Evolutionary conservation across 2,329 filamentous ascomycete species (phyloP), one percentile per base, ranked within the genome.

Genomic region (Hymenoscyphus fraxineus): DNA sequence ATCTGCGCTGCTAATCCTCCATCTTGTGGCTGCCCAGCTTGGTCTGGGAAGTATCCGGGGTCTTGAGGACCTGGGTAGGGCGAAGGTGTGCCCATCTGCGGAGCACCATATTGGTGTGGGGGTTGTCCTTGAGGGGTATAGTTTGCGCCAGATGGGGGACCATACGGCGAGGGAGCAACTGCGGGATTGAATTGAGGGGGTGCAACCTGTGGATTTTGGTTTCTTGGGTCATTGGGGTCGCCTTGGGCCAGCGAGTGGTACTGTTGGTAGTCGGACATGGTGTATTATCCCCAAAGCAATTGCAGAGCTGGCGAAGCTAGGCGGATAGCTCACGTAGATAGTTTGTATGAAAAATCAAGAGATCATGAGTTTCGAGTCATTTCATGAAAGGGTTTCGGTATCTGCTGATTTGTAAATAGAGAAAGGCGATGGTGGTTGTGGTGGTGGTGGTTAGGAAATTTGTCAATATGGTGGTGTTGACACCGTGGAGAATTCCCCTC

Each of bases 1-100:
- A 96, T 90, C 77, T 96, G 92, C 63, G 87, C 83, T 58, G 87
- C 83, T 65, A 92, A 76, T 16, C 80, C 81, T 63, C 74, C 78
- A 71, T 86, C 83, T 64, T 78, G 78, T 62, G 76, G 65, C 44
- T 74, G 73, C 32, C 67, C 68, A 35, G 72, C 71, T 13, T 76
- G 77, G 40, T 73, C 74, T 56, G 67, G 70, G n/a, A 69, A 69
- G 41, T 69, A 67, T 15, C 66, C 66, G 41, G 59, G 61, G 10
- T 63, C 64, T 57, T 73, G 72, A 10, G 68, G 61, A n/a, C 54
- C 68, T 64, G 68, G 72, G 67, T 75, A 71, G 38, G 74, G 73
- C 32, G 76, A 73, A 44, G 76, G 73, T 56, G 68, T 67, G 61
- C 75, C 73, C 64, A 73, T 56, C 54, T 67, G 71, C 10, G 67